phyloP scores from a whole-genome alignment of 176 grass and related monocot genomes.

The Oryza longistaminata region DNA sequence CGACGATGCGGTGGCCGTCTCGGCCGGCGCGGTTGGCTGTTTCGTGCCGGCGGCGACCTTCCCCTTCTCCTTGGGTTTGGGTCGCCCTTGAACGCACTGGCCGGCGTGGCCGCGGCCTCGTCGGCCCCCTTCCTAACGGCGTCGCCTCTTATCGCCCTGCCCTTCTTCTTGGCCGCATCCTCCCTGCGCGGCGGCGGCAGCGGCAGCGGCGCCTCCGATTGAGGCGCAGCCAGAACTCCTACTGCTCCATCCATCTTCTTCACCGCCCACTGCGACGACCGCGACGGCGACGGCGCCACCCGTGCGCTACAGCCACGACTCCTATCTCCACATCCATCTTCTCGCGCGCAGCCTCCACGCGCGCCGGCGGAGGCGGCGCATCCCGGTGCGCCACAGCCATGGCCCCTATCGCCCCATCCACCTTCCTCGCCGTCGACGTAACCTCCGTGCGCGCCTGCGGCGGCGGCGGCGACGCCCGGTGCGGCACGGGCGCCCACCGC shows the following conservation, averaged over 20 bases:
- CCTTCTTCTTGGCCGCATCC: background rate
- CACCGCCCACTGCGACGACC: background rate
- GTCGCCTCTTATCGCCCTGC: background rate
- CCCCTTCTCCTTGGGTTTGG: conserved; percentile 20
- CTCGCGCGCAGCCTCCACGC: background rate
- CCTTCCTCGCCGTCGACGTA: background rate
- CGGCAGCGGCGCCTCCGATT: background rate
- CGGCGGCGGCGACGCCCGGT: background rate
- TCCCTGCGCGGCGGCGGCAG: background rate
- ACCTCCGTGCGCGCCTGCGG: background rate
- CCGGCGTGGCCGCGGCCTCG: background rate
- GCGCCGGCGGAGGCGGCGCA: too few species aligned
- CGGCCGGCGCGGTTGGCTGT: background rate
- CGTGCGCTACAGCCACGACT: background rate
- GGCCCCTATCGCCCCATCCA: background rate
- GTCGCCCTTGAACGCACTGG: background rate
- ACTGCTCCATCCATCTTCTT: background rate
- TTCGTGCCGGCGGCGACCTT: background rate
- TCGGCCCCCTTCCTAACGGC: background rate
- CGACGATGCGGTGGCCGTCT: background rate
- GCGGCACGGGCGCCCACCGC: background rate
- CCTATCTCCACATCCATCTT: background rate
- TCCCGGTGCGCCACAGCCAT: background rate
- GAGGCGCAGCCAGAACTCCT: conserved; percentile 3
- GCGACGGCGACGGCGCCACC: background rate